Conservation (phyloP, 495 filamentous ascomycete species). For the Penicillium pancosmium region DNA sequence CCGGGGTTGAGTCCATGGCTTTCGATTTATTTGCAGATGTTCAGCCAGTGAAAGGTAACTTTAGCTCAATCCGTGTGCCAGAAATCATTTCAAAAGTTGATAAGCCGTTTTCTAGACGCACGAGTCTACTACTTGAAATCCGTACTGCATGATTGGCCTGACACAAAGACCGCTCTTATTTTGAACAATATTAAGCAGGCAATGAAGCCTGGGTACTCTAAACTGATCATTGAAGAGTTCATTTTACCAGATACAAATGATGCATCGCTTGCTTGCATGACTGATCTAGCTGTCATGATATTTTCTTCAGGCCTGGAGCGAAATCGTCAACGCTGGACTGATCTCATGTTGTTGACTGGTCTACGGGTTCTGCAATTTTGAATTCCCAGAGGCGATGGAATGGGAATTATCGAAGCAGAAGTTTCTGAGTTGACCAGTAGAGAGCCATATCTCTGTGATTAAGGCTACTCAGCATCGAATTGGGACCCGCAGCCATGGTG, state of each 20-base stretch:
- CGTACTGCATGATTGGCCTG: constrained; percentile 53
- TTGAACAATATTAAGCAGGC: constrained; percentile 36
- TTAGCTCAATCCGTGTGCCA: neutral
- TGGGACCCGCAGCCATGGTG: too few species aligned
- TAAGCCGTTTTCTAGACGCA: constrained; percentile 29
- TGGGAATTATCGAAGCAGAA: constrained; percentile 49
- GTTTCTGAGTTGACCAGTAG: too few species aligned
- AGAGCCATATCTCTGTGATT: too few species aligned
- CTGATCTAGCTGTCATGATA: constrained; percentile 47
- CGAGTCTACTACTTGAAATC: constrained; percentile 50
- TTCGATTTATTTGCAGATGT: constrained; percentile 43
- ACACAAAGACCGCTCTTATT: constrained; percentile 41
- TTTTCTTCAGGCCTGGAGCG: constrained; percentile 41
- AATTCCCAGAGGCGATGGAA: constrained; percentile 32
- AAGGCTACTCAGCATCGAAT: too few species aligned
- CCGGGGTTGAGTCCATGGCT: constrained; percentile 29
- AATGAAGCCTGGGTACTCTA: constrained; percentile 46
- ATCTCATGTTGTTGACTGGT: constrained; percentile 37
- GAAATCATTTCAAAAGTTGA: neutral
- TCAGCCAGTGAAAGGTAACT: constrained; percentile 47
- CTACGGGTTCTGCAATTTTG: constrained; percentile 34
- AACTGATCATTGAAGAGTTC: constrained; percentile 41
- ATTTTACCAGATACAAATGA: constrained; percentile 35
- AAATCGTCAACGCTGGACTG: constrained; percentile 44
- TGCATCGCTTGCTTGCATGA: constrained; percentile 10